Evolutionary conservation across 176 grass and related monocot genomes (phyloP), one percentile per base, ranked within the genome.

Genomic region (Avena atlantica): DNA sequence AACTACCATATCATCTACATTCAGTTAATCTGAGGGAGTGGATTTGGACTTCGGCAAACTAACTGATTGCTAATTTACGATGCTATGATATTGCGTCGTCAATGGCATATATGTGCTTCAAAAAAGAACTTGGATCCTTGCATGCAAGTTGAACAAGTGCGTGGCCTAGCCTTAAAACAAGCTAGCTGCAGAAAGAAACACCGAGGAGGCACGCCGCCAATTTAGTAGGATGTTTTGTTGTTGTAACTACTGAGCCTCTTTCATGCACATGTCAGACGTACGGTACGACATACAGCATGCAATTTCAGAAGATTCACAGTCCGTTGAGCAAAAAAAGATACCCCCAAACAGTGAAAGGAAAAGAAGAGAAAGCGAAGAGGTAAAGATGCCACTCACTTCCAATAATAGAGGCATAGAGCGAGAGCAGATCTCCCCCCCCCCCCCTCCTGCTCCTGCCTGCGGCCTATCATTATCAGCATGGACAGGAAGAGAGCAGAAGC

Each of bases 251-350:
- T 47, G 86, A 52, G 50, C 69, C 69, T 64, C 24, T 81, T 76
- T 81, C 52, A 88, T 90, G 84, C 72, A 62, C 51, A 36, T 85
- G 82, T 71, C 62, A 85, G 86, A 31, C 17, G 50, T 91, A 81
- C 81, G 82, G 51, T 17, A 56, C 81, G 90, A 42, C 82, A 81
- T 64, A 24, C 84, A 79, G 60, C 89, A 90, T 91, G 78, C 90
- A 85, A 82, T 85, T 88, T 36, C 86, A 88, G 90, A 91, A 91
- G 86, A 76, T 88, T 85, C 86, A 90, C 2, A 83, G 86, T 25
- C 86, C 23, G 53, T 23, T 71, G 82, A 81, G 76, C 53, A 17
- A 58, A 75, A 75, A 81, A 87, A 88, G 82, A 88, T 70, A 63
- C 78, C 78, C 62, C 65, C 44, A 81, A 87, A 81, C 78, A 91